Evolutionary conservation across 2,329 filamentous ascomycete species (phyloP).

Genomic region (Septoria petroselini): DNA sequence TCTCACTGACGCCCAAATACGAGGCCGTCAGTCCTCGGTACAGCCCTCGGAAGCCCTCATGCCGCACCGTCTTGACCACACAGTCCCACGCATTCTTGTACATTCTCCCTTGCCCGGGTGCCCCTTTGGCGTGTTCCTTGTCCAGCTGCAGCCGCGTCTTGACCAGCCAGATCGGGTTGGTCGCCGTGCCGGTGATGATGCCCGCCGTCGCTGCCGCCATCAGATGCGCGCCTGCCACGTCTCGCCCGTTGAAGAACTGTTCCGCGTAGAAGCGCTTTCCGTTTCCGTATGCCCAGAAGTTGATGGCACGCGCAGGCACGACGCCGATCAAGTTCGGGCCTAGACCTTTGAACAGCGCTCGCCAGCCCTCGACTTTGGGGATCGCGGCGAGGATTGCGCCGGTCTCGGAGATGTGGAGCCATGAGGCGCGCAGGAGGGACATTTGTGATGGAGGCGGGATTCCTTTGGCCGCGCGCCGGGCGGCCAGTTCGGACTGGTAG

Average conservation of each 20-base stretch:
- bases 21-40: conserved; percentile 90
- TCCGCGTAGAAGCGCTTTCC: conserved; percentile 78
- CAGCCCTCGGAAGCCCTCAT: conserved; percentile 76
- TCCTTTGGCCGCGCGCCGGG: conserved; percentile 60
- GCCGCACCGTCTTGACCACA: conserved; percentile 71
- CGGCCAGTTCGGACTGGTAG: conserved; percentile 78
- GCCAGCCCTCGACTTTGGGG: conserved; percentile 74
- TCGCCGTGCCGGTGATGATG: conserved; percentile 82
- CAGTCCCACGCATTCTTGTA: conserved; percentile 91
- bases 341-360: conserved; percentile 88
- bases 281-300: conserved; percentile 92
- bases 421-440: conserved; percentile 62
- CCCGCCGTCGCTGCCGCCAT: conserved; percentile 73
- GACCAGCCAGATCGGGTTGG: conserved; percentile 94
- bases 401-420: conserved; percentile 79
- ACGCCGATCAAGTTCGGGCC: conserved; percentile 88
- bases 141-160: conserved; percentile 92
- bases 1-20: conserved; percentile 87
- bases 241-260: conserved; percentile 66
- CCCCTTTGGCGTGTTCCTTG: conserved; percentile 66
- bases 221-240: conserved; percentile 74
- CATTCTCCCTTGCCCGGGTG: conserved; percentile 56
- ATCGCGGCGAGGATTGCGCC: conserved; percentile 80
- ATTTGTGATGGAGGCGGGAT: conserved; percentile 55
- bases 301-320: conserved; percentile 84